Evolutionary conservation across 176 grass and related monocot genomes (phyloP).

Genomic region (Bothriochloa decipiens): DNA sequence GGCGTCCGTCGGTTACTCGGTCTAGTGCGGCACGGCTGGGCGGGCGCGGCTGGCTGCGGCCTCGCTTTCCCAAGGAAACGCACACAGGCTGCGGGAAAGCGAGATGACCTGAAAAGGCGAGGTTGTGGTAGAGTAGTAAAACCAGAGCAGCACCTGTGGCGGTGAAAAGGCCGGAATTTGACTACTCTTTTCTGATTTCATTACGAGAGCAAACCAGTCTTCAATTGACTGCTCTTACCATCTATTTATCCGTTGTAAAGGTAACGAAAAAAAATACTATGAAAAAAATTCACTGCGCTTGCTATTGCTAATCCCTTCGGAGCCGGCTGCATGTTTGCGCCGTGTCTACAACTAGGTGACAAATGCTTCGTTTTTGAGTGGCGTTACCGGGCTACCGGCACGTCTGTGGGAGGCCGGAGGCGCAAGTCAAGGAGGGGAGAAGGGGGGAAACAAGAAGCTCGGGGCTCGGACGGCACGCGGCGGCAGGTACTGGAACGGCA

Average conservation of each 20-base stretch:
- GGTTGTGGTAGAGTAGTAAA: not conserved
- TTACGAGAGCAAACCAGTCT: not conserved
- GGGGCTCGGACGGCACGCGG: too few relatives aligned
- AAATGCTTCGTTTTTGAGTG: not conserved
- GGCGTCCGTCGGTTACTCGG: not conserved
- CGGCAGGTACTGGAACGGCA: not conserved
- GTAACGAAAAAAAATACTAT: not conserved
- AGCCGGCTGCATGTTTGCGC: not conserved
- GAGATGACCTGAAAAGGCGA: slow-evolving; percentile 37
- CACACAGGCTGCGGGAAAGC: slow-evolving; percentile 22
- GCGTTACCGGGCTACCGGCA: not conserved
- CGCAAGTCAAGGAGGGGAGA: not conserved
- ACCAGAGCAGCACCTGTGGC: not conserved
- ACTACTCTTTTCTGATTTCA: not conserved
- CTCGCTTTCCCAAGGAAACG: slow-evolving; percentile 3
- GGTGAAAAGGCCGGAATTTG: not conserved
- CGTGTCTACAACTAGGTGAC: not conserved
- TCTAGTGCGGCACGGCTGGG: slow-evolving; percentile 15
- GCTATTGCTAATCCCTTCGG: not conserved
- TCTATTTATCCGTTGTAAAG: not conserved
- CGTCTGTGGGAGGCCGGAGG: too few relatives aligned
- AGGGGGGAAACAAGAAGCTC: too few relatives aligned
- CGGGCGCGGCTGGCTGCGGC: not conserved
- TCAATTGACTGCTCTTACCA: not conserved
- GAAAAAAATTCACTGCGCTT: not conserved